These are phyloP conservation scores for Aphanoascus verrucosus DNA, from an alignment of 2,329 filamentous ascomycete species.

Conservation along the genomic window DNA sequence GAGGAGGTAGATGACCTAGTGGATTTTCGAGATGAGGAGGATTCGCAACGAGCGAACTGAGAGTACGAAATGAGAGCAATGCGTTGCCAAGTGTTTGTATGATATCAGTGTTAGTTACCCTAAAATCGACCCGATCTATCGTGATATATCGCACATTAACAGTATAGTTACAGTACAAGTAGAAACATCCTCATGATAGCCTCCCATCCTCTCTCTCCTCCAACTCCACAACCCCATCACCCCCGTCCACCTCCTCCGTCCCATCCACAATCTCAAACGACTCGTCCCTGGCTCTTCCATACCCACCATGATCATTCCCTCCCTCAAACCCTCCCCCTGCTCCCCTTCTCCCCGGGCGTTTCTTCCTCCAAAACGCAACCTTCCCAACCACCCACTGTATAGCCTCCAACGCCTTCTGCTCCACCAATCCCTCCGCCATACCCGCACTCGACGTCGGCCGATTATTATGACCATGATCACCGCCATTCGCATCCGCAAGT, in stretches of 20 bases:
- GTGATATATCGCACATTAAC: too few relatives aligned
- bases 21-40: constrained; percentile 6
- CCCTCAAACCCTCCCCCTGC: constrained; percentile 14
- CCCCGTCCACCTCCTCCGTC: constrained; percentile 42
- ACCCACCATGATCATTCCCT: constrained; percentile 6
- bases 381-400: constrained; percentile 25
- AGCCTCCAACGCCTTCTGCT: constrained; percentile 31
- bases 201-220: constrained; percentile 26
- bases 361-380: constrained; percentile 15
- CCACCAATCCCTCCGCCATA: constrained; percentile 20
- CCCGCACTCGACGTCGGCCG: constrained; percentile 18
- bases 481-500: constrained; percentile 37
- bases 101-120: too few relatives aligned
- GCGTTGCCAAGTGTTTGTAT: background rate
- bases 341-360: background rate
- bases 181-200: background rate
- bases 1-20: constrained; percentile 11
- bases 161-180: too few relatives aligned
- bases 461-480: constrained; percentile 12
- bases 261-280: constrained; percentile 40
- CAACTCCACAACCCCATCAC: constrained; percentile 39
- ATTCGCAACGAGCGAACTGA: background rate
- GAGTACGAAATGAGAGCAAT: too few relatives aligned
- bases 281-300: constrained; percentile 9
- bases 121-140: too few relatives aligned